Base-by-base conservation (phyloP, 805 yeast species). In the Starmerella riodocensis region DNA sequence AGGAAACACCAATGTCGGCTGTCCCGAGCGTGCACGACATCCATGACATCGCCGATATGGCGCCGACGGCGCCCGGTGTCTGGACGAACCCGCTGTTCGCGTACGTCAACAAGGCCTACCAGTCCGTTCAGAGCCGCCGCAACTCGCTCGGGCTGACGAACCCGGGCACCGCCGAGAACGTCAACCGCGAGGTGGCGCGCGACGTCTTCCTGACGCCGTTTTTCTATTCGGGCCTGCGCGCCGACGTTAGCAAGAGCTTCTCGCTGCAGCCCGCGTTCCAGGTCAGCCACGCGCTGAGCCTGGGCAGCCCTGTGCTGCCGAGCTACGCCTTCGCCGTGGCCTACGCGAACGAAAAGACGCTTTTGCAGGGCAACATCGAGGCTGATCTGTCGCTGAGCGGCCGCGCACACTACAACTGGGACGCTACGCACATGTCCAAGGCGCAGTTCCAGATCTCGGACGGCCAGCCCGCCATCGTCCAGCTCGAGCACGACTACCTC, bases 101-200 rank as follows among this genome's bases (percentile, higher is more conserved):
- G 23, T 32, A 32, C 30, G 44, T 48, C 32, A 48, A 41, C 45
- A 22, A 33, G 16, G 43, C 47, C 22, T 43, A 32, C 45, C 34
- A 24, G 34, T 14, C 37, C 25, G 41, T 46, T n/a, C 20, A 42
- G 46, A 77, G 76, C 52, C 93, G 85, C 61, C 76, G 97, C 60
- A 69, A 73, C 45, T 74, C 88, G 6, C 69, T 86, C 50, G 84
- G 85, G 41, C 74, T 91, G 59, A 65, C 73, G 53, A 83, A 85
- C 65, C 98, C 98, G 42, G 97, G 97, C 51, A 79, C 94, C 49
- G 74, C 84, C 61, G 97, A 86, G 67, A 83, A 84, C 66, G 68
- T 88, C 61, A 78, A 78, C 67, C 82, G 83, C 65, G 98, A 91
- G 66, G 96, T 85, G 43, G 67, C 86, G 48, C 78, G 86, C 63